Evolutionary conservation across 257 asterid species (phyloP).

Genomic region (Nicotiana tomentosiformis): DNA sequence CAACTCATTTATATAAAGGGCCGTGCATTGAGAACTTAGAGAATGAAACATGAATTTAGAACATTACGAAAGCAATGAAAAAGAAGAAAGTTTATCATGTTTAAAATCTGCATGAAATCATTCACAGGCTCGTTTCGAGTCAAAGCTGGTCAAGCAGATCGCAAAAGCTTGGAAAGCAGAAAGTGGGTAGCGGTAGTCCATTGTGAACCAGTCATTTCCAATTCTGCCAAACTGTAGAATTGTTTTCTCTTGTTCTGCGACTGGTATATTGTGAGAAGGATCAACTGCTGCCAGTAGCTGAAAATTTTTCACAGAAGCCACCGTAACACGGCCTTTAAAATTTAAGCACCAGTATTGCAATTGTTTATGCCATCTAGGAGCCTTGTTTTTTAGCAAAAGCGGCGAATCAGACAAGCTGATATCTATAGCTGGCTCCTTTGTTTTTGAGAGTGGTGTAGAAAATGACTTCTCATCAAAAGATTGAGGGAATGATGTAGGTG

Average conservation of each 20-base stretch:
- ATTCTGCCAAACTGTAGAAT: slow-evolving; percentile 14
- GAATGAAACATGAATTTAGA: neutral
- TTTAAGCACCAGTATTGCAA: slow-evolving; percentile 6
- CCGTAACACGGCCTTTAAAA: slow-evolving; percentile 9
- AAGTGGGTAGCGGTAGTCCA: slow-evolving; percentile 11
- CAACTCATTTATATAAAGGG: neutral
- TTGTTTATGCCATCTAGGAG: slow-evolving; percentile 11
- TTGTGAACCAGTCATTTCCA: slow-evolving; percentile 3
- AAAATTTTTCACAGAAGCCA: slow-evolving; percentile 15
- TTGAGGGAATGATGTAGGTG: neutral
- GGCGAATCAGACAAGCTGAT: neutral
- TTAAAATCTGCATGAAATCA: neutral
- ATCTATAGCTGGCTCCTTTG: neutral
- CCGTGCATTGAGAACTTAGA: slow-evolving; percentile 1
- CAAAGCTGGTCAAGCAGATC: slow-evolving; percentile 14
- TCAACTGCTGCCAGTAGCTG: slow-evolving; percentile 5
- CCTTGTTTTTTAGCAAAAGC: slow-evolving; percentile 4
- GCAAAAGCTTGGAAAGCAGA: slow-evolving; percentile 17
- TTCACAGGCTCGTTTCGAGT: slow-evolving; percentile 7
- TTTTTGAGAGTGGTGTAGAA: neutral
- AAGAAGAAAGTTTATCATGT: neutral
- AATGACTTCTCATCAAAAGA: neutral
- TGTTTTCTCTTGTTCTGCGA: neutral
- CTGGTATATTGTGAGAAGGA: neutral
- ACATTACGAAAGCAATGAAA: too few species aligned